A percentile compares a stretch with the other conserved stretches of the same genome.
These are phyloP conservation scores for Tremella fuciformis DNA, from an alignment of 768 basidiomycete species.

Conservation along the genomic window DNA sequence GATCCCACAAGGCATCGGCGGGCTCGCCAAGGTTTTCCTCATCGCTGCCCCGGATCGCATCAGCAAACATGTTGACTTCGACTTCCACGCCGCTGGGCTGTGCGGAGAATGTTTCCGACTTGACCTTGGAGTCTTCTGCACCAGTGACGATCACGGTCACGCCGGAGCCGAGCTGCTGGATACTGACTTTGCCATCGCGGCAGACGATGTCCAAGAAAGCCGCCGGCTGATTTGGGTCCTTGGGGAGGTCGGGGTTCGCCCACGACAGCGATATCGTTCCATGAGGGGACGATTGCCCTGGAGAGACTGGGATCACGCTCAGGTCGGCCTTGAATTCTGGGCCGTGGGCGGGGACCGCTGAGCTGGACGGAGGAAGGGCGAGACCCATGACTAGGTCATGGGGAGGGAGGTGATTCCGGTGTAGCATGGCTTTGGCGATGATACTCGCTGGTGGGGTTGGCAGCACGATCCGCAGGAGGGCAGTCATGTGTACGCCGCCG, in stretches of 20 bases:
- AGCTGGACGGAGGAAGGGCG: constrained; percentile 19
- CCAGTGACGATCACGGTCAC: too few relatives aligned
- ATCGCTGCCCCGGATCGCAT: constrained; percentile 60
- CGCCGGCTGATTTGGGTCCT: too few relatives aligned
- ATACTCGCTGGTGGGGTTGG: constrained; percentile 60
- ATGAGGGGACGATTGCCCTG: constrained; percentile 29
- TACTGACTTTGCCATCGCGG: too few relatives aligned
- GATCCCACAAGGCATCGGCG: constrained; percentile 64
- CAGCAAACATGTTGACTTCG: constrained; percentile 25
- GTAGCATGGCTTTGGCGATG: constrained; percentile 66
- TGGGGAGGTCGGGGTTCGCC: constrained; percentile 33
- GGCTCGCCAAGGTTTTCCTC: constrained; percentile 61
- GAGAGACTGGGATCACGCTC: constrained; percentile 11
- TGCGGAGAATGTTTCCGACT: too few relatives aligned
- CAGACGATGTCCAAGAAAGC: too few relatives aligned
- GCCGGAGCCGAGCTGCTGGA: too few relatives aligned
- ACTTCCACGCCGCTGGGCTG: constrained; percentile 61
- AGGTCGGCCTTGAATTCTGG: constrained; percentile 4
- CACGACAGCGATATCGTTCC: constrained; percentile 42
- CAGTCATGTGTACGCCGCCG: constrained; percentile 42
- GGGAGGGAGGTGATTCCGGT: constrained; percentile 69
- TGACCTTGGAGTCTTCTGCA: too few relatives aligned
- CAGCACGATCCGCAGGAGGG: constrained; percentile 60
- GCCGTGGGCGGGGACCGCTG: constrained; percentile 35
- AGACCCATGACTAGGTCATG: constrained; percentile 67